phyloP scores from a whole-genome alignment of 257 asterid species.

The Euphrasia confusa region DNA sequence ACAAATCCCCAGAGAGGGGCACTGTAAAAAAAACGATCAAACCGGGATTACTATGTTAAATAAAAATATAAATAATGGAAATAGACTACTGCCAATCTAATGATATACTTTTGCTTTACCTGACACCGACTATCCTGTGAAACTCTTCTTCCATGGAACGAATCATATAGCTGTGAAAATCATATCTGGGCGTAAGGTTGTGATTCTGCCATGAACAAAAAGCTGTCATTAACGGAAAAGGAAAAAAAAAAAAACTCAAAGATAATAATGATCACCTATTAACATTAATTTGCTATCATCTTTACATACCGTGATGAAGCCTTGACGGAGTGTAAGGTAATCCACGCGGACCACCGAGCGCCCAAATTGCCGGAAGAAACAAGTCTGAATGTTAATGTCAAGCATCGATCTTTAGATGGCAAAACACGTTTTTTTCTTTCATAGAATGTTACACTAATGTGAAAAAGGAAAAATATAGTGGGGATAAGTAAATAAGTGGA shows the following conservation, averaged over 20 bases:
- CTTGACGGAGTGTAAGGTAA: constrained; percentile 73
- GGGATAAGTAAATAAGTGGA: not conserved
- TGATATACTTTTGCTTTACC: constrained; percentile 36
- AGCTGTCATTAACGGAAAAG: not conserved
- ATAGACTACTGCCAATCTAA: not conserved
- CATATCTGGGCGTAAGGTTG: constrained; percentile 76
- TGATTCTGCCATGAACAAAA: constrained; percentile 73
- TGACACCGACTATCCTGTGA: constrained; percentile 80
- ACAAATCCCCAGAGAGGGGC: constrained; percentile 83
- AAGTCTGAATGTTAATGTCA: constrained; percentile 42
- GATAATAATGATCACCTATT: not conserved
- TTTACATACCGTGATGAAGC: constrained; percentile 57
- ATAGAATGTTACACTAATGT: not conserved
- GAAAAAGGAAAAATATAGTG: not conserved
- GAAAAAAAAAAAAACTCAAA: not conserved
- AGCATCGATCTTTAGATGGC: no score
- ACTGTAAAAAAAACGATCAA: constrained; percentile 34
- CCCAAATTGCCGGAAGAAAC: constrained; percentile 73
- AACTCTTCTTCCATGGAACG: constrained; percentile 95
- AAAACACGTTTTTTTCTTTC: not conserved
- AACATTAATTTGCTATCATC: not conserved
- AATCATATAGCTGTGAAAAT: constrained; percentile 94
- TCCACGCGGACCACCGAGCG: constrained; percentile 66
- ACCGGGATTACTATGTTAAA: not conserved
- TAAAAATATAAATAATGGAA: not conserved